phyloP scores from a whole-genome alignment of 768 basidiomycete species.

The Paxillus ammoniavirescens region DNA sequence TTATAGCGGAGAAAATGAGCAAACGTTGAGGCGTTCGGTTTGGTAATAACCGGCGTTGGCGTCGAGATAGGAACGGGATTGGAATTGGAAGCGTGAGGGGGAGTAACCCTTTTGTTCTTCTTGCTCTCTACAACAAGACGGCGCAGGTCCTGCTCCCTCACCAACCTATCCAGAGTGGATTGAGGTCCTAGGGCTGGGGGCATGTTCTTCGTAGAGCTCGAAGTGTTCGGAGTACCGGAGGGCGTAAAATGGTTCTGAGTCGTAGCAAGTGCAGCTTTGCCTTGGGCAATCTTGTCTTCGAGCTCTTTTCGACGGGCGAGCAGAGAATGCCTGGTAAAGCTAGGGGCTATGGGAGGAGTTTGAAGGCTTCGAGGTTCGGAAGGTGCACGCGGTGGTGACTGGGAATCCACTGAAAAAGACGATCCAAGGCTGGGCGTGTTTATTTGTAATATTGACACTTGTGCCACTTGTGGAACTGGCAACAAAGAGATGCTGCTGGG shows the following conservation, averaged over 20 bases:
- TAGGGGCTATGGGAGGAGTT: slow-evolving; percentile 38
- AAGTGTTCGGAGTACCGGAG: background rate
- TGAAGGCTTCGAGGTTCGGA: slow-evolving; percentile 41
- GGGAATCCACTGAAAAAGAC: background rate
- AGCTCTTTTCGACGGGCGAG: slow-evolving; percentile 44
- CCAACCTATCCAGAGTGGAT: slow-evolving; percentile 26
- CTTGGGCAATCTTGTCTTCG: slow-evolving; percentile 40
- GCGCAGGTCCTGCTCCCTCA: slow-evolving; percentile 39
- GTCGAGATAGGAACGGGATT: background rate
- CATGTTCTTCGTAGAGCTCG: background rate
- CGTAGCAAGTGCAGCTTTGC: slow-evolving; percentile 35
- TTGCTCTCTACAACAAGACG: slow-evolving; percentile 34
- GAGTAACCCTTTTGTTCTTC: slow-evolving; percentile 32
- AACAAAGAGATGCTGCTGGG: background rate
- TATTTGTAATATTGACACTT: background rate
- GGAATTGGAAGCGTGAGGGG: background rate
- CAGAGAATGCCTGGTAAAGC: slow-evolving; percentile 37
- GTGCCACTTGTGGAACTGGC: background rate
- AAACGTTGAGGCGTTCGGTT: slow-evolving; percentile 5
- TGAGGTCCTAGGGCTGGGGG: background rate
- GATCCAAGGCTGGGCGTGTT: background rate
- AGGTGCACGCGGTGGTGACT: slow-evolving; percentile 9
- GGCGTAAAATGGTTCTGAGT: background rate
- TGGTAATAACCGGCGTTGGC: background rate
- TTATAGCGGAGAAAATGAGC: slow-evolving; percentile 2